Base-by-base conservation (phyloP, 108 stramenopile genomes). In the Cyclotella distinguenda region DNA sequence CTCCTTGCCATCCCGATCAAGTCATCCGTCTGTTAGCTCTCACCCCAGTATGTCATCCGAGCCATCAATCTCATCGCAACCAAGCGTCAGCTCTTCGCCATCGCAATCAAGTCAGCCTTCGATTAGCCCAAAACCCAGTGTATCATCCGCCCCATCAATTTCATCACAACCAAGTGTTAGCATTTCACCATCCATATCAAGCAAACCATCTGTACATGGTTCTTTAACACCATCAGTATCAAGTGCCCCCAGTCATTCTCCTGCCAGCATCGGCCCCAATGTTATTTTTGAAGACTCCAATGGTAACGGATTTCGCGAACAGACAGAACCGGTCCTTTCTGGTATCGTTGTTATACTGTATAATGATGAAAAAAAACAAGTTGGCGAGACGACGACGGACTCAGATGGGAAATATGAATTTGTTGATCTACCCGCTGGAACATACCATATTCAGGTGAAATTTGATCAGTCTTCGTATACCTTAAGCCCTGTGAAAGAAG, bases 231-330 rank as follows among this genome's bases (percentile, higher is more conserved):
- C 48, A 34, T 49, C 48, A 9, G 48, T 49, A 19, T 49, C 25
- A 6, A 25, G 48, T 49, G 11, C 48, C 19, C 19, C 25, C n/a
- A 19, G 13, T 11, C 16, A 28, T 33, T 13, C 42, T 3, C 58
- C 43, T 44, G 34, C 53, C 12, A 55, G 53, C 35, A 45, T 66
- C 10, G 65, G 65, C 21, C 65, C 65, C 0, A 66, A 66, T 44
- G 32, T 33, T 34, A 45, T 66, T 18, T 66, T 66, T 25, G 28
- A 66, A 18, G 65, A 66, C 40, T 45, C 42, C 18, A 43, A 66
- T 66, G 65, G 43, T 16, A 52, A 66, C 25, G 65, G 65, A 23
- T 6, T 66, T 9, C 65, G 55, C 32, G 65, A 66, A 32, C 30
- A 44, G 16, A 44, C 42, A 15, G 65, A 66, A 32, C 53, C 52